Conservation (phyloP, 2,329 filamentous ascomycete genomes). For the Colletotrichum spinosum region DNA sequence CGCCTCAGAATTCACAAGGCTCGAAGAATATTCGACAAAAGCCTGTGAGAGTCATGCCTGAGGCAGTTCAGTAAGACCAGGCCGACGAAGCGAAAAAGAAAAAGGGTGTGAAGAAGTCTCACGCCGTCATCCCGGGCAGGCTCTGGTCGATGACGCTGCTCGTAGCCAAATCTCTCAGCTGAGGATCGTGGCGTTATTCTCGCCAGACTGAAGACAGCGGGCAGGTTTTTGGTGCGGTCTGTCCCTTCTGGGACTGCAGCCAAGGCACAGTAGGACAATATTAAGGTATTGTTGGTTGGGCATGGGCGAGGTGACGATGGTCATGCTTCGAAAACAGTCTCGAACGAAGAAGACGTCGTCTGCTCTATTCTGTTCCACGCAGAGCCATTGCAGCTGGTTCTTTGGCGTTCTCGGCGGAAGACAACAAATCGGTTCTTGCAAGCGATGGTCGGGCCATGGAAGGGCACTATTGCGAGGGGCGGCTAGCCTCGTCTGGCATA, state of each 20-base stretch:
- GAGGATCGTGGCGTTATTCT: conserved; percentile 26
- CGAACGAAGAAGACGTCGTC: neutral
- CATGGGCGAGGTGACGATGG: conserved; percentile 16
- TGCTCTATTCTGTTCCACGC: neutral
- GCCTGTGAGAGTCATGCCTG: conserved; percentile 23
- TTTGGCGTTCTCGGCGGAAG: conserved; percentile 34
- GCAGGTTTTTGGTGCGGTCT: conserved; percentile 4
- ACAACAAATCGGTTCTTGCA: conserved; percentile 9
- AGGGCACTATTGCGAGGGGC: conserved; percentile 2
- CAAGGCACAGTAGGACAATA: conserved; percentile 8
- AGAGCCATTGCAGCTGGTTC: conserved; percentile 8
- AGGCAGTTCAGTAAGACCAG: conserved; percentile 25
- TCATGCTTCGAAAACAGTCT: conserved; percentile 20
- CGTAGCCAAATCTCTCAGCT: conserved; percentile 7
- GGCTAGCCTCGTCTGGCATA: conserved; percentile 36
- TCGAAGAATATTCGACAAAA: conserved; percentile 3
- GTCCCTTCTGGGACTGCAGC: conserved; percentile 31
- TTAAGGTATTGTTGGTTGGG: conserved; percentile 10
- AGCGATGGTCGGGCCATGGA: neutral
- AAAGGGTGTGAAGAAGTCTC: conserved; percentile 26
- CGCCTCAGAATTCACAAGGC: conserved; percentile 4
- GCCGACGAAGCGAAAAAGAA: conserved; percentile 7
- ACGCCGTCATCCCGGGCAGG: conserved; percentile 17
- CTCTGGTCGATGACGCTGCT: conserved; percentile 18
- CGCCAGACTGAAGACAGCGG: conserved; percentile 8